phyloP scores from a whole-genome alignment of 2,329 filamentous ascomycete species.

The Huntiella savannae region DNA sequence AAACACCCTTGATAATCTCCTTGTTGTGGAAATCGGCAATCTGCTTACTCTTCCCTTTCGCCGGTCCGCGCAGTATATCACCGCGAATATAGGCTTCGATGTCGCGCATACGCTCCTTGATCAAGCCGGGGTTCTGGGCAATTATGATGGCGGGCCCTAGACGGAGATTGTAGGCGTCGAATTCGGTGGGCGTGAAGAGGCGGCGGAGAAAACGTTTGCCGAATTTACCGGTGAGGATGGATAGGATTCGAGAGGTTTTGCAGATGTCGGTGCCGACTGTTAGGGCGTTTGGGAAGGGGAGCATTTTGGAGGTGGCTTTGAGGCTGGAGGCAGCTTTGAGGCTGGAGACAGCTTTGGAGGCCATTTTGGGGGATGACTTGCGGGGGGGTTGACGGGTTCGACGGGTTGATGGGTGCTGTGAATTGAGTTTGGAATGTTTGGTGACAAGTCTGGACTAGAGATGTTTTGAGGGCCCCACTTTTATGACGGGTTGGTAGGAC shows the following conservation, averaged over 20 bases:
- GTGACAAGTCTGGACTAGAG: no score
- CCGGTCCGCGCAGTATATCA: no score
- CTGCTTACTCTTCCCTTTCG: background rate
- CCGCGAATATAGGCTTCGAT: background rate
- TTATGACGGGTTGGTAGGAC: no score
- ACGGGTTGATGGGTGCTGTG: no score
- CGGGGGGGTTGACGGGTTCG: no score
- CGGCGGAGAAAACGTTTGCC: constrained; percentile 28
- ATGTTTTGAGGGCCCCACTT: no score
- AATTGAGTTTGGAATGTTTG: no score
- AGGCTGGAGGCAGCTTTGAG: no score
- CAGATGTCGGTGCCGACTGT: constrained; percentile 67
- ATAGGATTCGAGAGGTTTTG: constrained; percentile 43
- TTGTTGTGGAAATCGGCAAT: background rate
- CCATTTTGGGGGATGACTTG: no score
- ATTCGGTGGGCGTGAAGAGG: constrained; percentile 27
- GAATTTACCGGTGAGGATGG: constrained; percentile 29
- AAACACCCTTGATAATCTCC: no score
- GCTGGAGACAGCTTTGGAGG: no score
- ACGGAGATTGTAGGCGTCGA: constrained; percentile 8
- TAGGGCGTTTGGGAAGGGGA: constrained; percentile 43
- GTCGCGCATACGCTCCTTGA: background rate
- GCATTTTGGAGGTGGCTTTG: constrained; percentile 14
- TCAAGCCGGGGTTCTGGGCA: background rate
- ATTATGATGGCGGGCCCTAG: constrained; percentile 2